Conservation (phyloP, 2,329 filamentous ascomycete genomes). For the Neurospora sp. region DNA sequence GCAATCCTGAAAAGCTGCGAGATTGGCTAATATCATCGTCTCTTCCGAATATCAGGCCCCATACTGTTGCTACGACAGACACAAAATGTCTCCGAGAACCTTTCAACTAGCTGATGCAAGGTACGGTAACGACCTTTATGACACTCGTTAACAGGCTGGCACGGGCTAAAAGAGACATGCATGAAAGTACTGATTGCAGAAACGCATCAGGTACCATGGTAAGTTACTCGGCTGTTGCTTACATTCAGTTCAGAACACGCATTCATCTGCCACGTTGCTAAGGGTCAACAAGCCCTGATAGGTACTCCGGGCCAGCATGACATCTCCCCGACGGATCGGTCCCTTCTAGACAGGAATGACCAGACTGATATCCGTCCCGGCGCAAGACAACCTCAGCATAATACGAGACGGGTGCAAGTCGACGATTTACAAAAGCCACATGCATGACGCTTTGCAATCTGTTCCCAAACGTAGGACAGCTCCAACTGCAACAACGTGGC, state of each 20-base stretch:
- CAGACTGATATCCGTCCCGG: not conserved
- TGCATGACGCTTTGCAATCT: not conserved
- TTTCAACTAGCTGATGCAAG: not conserved
- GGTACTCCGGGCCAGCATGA: not conserved
- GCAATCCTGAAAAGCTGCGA: constrained; percentile 2
- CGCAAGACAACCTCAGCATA: not conserved
- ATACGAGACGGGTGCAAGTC: not conserved
- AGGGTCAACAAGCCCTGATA: not conserved
- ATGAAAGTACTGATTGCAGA: not conserved
- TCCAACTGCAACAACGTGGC: not conserved
- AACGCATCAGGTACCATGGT: not conserved
- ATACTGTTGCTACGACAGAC: not conserved
- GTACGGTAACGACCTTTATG: not conserved
- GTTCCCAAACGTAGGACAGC: not conserved
- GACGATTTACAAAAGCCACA: not conserved
- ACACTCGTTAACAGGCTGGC: not conserved
- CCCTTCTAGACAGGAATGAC: not conserved
- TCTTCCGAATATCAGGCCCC: constrained; percentile 9
- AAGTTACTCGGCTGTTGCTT: not conserved
- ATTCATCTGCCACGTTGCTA: not conserved
- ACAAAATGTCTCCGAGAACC: not conserved
- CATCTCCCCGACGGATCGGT: not conserved
- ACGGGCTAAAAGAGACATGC: not conserved
- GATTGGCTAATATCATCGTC: constrained; percentile 13
- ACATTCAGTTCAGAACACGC: not conserved